These are phyloP conservation scores for Clarireedia paspali DNA, from an alignment of 2,329 filamentous ascomycete genomes.

Conservation along the genomic window DNA sequence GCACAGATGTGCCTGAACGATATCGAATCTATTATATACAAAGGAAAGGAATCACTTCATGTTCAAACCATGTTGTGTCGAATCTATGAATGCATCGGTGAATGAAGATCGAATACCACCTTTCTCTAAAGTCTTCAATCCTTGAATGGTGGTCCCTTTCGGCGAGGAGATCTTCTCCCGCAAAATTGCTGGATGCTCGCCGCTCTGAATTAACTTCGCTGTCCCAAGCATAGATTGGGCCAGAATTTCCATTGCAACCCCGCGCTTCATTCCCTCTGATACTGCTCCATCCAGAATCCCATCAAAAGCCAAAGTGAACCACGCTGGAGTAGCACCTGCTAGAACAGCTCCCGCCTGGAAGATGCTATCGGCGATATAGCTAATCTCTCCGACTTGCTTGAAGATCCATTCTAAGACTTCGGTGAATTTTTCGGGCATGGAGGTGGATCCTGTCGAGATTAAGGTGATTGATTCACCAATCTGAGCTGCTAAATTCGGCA, in stretches of 20 bases:
- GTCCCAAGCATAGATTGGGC: slow-evolving; percentile 8
- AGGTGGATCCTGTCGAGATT: slow-evolving; percentile 1
- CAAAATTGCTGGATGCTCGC: slow-evolving; percentile 8
- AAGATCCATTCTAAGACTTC: slow-evolving; percentile 6
- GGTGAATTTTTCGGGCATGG: not conserved
- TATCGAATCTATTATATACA: not conserved
- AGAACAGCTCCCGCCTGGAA: slow-evolving; percentile 6
- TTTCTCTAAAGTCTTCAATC: slow-evolving; percentile 7
- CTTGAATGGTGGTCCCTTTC: slow-evolving; percentile 7
- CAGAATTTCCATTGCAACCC: slow-evolving; percentile 1
- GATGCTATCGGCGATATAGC: slow-evolving; percentile 3
- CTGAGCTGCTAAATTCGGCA: slow-evolving; percentile 8
- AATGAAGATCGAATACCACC: slow-evolving; percentile 7
- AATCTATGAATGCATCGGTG: slow-evolving; percentile 5
- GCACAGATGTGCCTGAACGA: not conserved
- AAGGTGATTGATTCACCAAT: slow-evolving; percentile 6
- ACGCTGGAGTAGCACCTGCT: slow-evolving; percentile 6
- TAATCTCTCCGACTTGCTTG: not conserved
- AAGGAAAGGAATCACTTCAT: not conserved
- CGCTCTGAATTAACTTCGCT: slow-evolving; percentile 7
- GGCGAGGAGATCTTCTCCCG: slow-evolving; percentile 8
- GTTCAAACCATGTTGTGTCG: slow-evolving; percentile 3
- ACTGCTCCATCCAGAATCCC: slow-evolving; percentile 7
- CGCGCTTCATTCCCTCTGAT: slow-evolving; percentile 6
- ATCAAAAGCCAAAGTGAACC: slow-evolving; percentile 7